These are phyloP conservation scores for Colletotrichum orchidophilum DNA, from an alignment of 2,329 filamentous ascomycete species.

Conservation along the genomic window DNA sequence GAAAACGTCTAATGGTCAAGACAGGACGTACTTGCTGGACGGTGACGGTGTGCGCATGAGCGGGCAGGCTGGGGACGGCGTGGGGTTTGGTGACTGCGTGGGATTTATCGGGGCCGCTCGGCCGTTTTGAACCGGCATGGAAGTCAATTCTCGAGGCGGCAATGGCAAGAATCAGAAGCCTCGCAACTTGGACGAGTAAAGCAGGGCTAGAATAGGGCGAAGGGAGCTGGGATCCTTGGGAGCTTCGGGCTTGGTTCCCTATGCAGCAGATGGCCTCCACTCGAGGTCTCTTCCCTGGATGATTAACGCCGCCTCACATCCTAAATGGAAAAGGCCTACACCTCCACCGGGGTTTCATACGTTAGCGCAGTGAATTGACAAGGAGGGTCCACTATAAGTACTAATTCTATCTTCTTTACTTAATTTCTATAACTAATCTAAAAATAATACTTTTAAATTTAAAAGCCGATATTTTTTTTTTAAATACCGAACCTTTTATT, in stretches of 20 bases:
- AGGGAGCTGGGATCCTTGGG: background rate
- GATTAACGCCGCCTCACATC: background rate
- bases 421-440: no score
- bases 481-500: no score
- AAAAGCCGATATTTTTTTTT: no score
- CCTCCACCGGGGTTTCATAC: no score
- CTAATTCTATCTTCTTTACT: no score
- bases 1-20: slow-evolving; percentile 40
- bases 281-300: slow-evolving; percentile 2
- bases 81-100: slow-evolving; percentile 49
- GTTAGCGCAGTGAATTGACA: no score
- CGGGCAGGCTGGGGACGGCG: slow-evolving; percentile 51
- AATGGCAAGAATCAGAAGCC: background rate
- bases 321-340: background rate
- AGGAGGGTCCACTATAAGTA: no score
- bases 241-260: background rate
- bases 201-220: background rate
- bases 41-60: slow-evolving; percentile 50
- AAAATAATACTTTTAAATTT: no score
- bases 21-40: slow-evolving; percentile 49
- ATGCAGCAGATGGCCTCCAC: background rate
- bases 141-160: background rate
- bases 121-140: slow-evolving; percentile 11
- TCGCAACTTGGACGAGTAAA: background rate
- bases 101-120: slow-evolving; percentile 36